Conservation (phyloP, 2,329 filamentous ascomycete species). For the Immersiporthe knoxdaviesiana region DNA sequence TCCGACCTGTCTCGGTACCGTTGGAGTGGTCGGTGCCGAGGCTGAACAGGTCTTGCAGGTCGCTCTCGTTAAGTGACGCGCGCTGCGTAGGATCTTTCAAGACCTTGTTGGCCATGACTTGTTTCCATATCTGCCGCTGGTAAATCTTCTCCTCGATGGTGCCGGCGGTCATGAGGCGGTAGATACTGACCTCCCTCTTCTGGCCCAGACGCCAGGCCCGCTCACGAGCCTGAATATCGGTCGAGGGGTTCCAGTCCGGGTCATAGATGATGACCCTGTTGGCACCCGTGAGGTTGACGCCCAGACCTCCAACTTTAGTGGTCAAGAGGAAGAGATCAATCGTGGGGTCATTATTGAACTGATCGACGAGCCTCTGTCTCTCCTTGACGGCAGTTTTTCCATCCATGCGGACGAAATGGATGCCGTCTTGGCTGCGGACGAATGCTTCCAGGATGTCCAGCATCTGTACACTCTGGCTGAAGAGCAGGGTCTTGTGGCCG, state of each 20-base stretch:
- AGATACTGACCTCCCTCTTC: constrained; percentile 93
- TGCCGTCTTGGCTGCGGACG: constrained; percentile 64
- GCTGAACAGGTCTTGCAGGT: constrained; percentile 90
- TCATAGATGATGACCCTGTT: constrained; percentile 98
- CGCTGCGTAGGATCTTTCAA: constrained; percentile 91
- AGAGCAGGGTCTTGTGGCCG: constrained; percentile 90
- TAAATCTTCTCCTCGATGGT: constrained; percentile 99
- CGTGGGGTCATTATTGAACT: constrained; percentile 81
- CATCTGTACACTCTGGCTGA: constrained; percentile 94
- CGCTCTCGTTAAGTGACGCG: constrained; percentile 85
- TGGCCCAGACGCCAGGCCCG: constrained; percentile 95
- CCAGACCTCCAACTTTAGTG: constrained; percentile 91
- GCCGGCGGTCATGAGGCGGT: constrained; percentile 95
- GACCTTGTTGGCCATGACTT: constrained; percentile 96
- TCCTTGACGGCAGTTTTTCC: constrained; percentile 86
- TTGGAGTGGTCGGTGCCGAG: constrained; percentile 69
- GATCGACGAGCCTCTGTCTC: constrained; percentile 87
- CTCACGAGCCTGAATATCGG: constrained; percentile 92
- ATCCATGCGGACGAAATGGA: constrained; percentile 89
- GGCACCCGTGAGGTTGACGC: constrained; percentile 92
- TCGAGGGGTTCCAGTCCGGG: constrained; percentile 98
- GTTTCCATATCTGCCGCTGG: constrained; percentile 97
- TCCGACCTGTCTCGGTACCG: constrained; percentile 78
- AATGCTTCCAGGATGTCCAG: constrained; percentile 90
- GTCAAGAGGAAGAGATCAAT: constrained; percentile 91